These are phyloP conservation scores for Acanthamoeba triangularis DNA, from an alignment of 208 protist genomes.

Conservation along the genomic window DNA sequence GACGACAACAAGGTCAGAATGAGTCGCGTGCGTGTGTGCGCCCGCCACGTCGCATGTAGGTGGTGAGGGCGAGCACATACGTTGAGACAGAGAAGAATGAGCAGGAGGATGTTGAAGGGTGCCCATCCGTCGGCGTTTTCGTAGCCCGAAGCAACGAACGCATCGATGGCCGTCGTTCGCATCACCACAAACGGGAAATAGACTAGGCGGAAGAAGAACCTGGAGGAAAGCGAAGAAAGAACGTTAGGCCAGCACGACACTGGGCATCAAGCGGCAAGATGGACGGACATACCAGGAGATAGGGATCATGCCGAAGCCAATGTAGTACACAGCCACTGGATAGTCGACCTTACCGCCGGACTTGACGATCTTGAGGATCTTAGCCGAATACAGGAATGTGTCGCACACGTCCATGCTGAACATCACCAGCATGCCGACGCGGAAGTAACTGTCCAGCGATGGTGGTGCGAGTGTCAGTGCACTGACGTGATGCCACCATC, in stretches of 20 bases:
- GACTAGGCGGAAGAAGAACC: constrained; percentile 26
- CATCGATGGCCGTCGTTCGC: constrained; percentile 29
- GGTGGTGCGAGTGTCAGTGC: neutral
- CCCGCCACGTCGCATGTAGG: too few relatives aligned
- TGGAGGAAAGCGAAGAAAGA: neutral
- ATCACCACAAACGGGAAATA: constrained; percentile 51
- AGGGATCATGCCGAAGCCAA: constrained; percentile 44
- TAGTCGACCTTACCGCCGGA: neutral
- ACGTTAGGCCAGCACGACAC: neutral
- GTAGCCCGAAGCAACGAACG: neutral
- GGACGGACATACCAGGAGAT: neutral
- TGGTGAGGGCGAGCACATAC: neutral
- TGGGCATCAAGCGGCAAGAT: neutral
- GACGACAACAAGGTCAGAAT: neutral
- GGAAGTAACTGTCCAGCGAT: constrained; percentile 24
- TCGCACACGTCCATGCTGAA: constrained; percentile 58
- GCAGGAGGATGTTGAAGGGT: neutral
- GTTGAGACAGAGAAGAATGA: constrained; percentile 29
- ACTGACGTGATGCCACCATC: neutral
- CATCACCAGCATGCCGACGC: constrained; percentile 71
- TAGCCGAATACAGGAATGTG: neutral
- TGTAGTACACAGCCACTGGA: neutral
- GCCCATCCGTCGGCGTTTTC: neutral
- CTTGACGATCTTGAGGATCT: constrained; percentile 39
- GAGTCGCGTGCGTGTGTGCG: too few relatives aligned